These are phyloP conservation scores for Colletotrichum scovillei DNA, from an alignment of 2,329 filamentous ascomycete species.

Conservation along the genomic window DNA sequence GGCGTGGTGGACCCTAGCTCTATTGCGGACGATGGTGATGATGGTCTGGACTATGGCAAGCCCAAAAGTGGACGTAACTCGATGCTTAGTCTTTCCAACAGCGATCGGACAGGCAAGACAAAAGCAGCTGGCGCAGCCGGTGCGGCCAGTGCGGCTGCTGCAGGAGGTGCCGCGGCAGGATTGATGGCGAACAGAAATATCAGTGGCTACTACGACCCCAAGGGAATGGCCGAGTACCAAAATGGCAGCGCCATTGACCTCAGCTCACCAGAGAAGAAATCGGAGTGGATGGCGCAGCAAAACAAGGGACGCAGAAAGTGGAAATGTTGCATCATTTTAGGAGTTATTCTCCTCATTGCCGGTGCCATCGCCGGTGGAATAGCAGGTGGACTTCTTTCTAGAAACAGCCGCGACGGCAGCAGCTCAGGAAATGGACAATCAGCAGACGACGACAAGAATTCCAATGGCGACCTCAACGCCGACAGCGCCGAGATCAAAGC, in stretches of 20 bases:
- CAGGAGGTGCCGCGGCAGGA: slow-evolving; percentile 59
- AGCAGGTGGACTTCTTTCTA: slow-evolving; percentile 77
- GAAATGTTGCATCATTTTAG: slow-evolving; percentile 74
- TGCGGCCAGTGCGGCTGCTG: slow-evolving; percentile 59
- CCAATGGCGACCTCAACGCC: slow-evolving; percentile 78
- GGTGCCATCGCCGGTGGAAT: slow-evolving; percentile 80
- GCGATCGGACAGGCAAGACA: slow-evolving; percentile 44
- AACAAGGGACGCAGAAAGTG: slow-evolving; percentile 72
- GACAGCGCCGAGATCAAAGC: slow-evolving; percentile 83
- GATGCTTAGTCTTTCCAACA: slow-evolving; percentile 67
- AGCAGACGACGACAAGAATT: slow-evolving; percentile 67
- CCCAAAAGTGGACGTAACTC: slow-evolving; percentile 63
- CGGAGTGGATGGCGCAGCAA: slow-evolving; percentile 71
- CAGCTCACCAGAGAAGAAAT: slow-evolving; percentile 68
- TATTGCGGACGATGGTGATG: slow-evolving; percentile 89
- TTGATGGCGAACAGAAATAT: slow-evolving; percentile 43
- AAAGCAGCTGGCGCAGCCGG: slow-evolving; percentile 46
- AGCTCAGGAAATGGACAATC: slow-evolving; percentile 54
- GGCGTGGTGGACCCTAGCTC: slow-evolving; percentile 80
- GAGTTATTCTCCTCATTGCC: slow-evolving; percentile 71
- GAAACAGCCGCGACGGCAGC: slow-evolving; percentile 53
- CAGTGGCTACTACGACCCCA: slow-evolving; percentile 68
- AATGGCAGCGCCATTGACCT: slow-evolving; percentile 14
- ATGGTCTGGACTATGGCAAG: slow-evolving; percentile 71
- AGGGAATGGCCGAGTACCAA: slow-evolving; percentile 49